Evolutionary conservation across 208 protist genomes (phyloP).

Genomic region (Acanthamoeba royreba): DNA sequence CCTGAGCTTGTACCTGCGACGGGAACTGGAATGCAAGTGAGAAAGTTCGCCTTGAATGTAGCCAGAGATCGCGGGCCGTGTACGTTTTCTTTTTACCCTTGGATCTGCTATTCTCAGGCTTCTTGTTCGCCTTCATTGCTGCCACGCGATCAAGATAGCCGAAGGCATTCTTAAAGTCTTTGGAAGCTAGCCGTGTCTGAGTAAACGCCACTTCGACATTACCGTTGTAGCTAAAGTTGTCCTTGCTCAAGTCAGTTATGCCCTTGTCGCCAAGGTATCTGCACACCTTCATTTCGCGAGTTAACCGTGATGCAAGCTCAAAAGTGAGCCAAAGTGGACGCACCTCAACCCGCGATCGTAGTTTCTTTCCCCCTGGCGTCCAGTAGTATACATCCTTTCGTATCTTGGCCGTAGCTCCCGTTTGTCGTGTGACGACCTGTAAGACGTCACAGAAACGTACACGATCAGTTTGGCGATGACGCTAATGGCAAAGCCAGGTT

Average conservation of each 20-base stretch:
- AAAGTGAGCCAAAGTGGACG: too few species aligned
- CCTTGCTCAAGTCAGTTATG: background rate
- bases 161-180: background rate
- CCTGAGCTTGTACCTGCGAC: too few species aligned
- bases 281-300: too few species aligned
- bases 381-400: background rate
- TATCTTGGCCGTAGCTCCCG: background rate
- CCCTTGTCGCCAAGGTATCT: background rate
- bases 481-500: background rate
- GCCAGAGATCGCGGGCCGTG: too few species aligned
- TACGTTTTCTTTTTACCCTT: too few species aligned
- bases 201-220: background rate
- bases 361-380: background rate
- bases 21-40: too few species aligned
- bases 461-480: background rate
- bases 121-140: too few species aligned
- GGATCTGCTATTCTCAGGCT: too few species aligned
- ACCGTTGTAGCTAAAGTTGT: background rate
- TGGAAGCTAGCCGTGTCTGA: background rate
- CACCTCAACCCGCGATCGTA: background rate
- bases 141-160: background rate
- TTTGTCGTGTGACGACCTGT: background rate
- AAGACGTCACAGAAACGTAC: background rate
- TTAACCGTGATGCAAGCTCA: too few species aligned
- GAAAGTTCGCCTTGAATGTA: too few species aligned